Conservation (phyloP, 257 asterid species). For the Craterostigma plantagineum region DNA sequence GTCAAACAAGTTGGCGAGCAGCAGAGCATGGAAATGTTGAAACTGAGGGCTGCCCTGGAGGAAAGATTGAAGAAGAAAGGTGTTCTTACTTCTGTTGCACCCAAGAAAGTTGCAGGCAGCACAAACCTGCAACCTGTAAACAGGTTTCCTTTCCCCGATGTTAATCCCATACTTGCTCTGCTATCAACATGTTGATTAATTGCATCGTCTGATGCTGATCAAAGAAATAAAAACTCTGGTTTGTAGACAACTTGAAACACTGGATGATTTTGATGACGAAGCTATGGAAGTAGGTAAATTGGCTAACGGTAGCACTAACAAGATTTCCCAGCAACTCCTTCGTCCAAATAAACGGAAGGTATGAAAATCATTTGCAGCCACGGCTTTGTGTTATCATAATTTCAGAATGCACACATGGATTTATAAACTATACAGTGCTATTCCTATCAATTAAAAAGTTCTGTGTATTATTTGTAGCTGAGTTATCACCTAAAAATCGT, state of each 20-base stretch:
- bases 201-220: conserved; percentile 8
- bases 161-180: neutral
- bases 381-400: no score
- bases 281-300: conserved; percentile 26
- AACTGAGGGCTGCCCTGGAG: conserved; percentile 76
- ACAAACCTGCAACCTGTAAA: conserved; percentile 34
- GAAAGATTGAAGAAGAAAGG: conserved; percentile 73
- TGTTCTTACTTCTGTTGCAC: conserved; percentile 36
- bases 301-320: conserved; percentile 17
- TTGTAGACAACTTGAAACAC: conserved; percentile 62
- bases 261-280: conserved; percentile 80
- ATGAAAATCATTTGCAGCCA: no score
- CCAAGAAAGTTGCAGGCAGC: conserved; percentile 21
- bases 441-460: no score
- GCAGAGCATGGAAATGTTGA: conserved; percentile 80
- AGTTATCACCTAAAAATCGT: conserved; percentile 4
- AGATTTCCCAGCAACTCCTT: conserved; percentile 24
- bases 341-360: conserved; percentile 10
- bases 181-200: neutral
- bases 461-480: no score
- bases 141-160: conserved; percentile 26
- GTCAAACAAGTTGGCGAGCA: conserved; percentile 30
- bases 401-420: no score
- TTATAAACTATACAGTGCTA: no score
- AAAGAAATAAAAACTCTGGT: conserved; percentile 9